phyloP scores from a whole-genome alignment of 2,329 filamentous ascomycete species.

The Fusarium mexicanum region DNA sequence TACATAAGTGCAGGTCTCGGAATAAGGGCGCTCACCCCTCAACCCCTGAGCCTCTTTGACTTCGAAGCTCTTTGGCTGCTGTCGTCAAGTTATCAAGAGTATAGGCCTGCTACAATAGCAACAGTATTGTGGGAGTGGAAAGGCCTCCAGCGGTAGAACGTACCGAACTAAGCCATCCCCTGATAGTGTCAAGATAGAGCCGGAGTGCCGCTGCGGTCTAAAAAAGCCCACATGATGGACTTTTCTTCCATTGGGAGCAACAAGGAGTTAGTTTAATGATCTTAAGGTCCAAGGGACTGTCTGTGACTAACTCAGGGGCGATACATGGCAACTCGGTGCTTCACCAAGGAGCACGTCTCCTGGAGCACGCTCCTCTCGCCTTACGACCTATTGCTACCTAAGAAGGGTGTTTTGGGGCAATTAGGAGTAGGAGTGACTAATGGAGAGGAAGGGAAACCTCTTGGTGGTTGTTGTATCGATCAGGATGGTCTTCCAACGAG shows the following conservation, averaged over 20 bases:
- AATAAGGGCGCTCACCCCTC: too few relatives aligned
- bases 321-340: background rate
- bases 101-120: accelerated
- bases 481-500: background rate
- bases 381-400: too few relatives aligned
- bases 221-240: background rate
- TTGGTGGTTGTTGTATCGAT: background rate
- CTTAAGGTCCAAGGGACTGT: background rate
- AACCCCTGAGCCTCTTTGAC: background rate
- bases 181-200: background rate
- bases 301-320: background rate
- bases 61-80: background rate
- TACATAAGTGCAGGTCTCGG: background rate
- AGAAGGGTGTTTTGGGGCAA: background rate
- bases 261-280: accelerated
- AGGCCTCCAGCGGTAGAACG: background rate
- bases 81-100: background rate
- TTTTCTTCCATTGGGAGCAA: background rate
- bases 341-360: background rate
- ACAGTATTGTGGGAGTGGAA: accelerated
- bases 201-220: background rate
- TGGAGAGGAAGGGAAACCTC: background rate
- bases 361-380: background rate
- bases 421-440: too few relatives aligned
- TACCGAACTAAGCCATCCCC: background rate